phyloP scores from a whole-genome alignment of 169 alveolate genomes.

The Plasmodium cynomolgi region DNA sequence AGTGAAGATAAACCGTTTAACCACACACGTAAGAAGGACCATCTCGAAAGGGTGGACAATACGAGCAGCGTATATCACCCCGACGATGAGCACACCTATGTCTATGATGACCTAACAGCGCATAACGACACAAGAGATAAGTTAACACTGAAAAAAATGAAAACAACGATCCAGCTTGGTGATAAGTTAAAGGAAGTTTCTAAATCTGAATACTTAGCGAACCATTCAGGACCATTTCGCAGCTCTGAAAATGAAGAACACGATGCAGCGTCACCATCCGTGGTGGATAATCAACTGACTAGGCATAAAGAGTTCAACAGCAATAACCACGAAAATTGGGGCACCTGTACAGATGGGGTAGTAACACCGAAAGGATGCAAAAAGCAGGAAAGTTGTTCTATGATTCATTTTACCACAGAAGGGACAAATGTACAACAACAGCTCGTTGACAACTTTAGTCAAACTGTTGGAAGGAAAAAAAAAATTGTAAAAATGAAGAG shows the following conservation, averaged over 20 bases:
- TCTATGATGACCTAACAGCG: slow-evolving; percentile 1
- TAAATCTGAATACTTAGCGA: not conserved
- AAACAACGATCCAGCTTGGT: not conserved
- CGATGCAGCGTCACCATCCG: not conserved
- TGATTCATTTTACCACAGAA: not conserved
- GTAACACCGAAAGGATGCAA: not conserved
- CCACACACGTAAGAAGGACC: not conserved
- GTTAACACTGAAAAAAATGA: slow-evolving; percentile 7
- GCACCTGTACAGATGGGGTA: not conserved
- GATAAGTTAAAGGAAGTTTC: not conserved
- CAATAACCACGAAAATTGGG: not conserved
- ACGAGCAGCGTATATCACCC: not conserved
- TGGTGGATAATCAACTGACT: not conserved
- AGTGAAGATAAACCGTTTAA: not conserved
- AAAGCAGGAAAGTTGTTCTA: not conserved
- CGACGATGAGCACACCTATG: not conserved
- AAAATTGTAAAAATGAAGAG: not conserved
- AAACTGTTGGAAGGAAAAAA: slow-evolving; percentile 24
- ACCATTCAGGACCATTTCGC: not conserved
- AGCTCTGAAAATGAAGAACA: not conserved
- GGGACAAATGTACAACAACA: not conserved
- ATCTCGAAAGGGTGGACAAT: not conserved
- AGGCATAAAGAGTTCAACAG: not conserved
- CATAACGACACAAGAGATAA: not conserved
- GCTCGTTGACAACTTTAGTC: slow-evolving; percentile 21